Evolutionary conservation across 2,329 filamentous ascomycete genomes (phyloP), one percentile per base, ranked within the genome.

Genomic region (Metarhizium rileyi): DNA sequence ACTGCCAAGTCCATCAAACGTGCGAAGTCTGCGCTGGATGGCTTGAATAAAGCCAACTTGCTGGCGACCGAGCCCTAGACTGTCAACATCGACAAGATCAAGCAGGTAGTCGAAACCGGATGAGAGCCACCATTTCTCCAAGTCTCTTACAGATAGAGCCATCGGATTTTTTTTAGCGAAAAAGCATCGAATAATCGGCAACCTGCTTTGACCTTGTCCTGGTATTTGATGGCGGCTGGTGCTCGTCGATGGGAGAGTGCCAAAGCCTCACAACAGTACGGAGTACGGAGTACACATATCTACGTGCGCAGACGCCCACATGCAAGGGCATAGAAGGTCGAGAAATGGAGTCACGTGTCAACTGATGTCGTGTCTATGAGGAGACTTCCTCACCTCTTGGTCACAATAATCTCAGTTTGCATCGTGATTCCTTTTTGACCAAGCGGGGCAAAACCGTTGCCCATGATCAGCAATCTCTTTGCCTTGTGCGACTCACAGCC

Each of bases 51-150:
- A 69, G 7, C 65, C 66, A 23, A 63, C 64, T 35, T 68, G 59
- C 6, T 50, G 53, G 26, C 58, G 55, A 5, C 47, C 53, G 16
- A 56, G 40, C 5, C 46, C 47, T 2, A 60, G 23, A 6, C 54
- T 48, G 9, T 56, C 49, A 1, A 38, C 23, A 36, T 60, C 49
- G n/a, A 66, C 51, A 10, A 69, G 57, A 3, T 55, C 50, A 5
- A 43, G 46, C 6, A 69, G 57, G 12, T 49, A 48, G 18, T 59
- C 56, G 18, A 53, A 51, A 7, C 62, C 64, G 22, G 43, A 47
- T 5, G 49, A 54, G 28, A 66, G 57, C 66, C 66, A 69, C 61
- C 65, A 68, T 27, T 56, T 48, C 51, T 67, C 60, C 16, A 68
- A 56, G 43, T 66, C 61, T 16, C 61, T 26, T 10, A 47, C 33